Conservation (phyloP, 2,329 filamentous ascomycete genomes). For the Tolypocladium tropicale region DNA sequence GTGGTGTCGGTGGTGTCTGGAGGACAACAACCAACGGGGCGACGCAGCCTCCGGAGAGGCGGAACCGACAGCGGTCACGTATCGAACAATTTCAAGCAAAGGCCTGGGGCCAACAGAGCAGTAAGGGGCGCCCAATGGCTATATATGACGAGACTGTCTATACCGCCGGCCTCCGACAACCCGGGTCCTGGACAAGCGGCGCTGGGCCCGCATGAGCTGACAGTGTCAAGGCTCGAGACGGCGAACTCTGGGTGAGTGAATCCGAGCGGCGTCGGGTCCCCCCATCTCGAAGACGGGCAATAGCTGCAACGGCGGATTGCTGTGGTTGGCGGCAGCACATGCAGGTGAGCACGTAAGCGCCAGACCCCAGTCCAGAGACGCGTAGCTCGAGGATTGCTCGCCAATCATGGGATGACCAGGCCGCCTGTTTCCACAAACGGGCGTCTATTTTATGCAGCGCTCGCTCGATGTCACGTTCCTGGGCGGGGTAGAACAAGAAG, state of each 20-base stretch:
- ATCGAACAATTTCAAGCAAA: background rate
- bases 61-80: background rate
- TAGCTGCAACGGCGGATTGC: background rate
- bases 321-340: background rate
- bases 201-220: conserved; percentile 19
- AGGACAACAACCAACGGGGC: background rate
- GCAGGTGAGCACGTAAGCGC: conserved; percentile 14
- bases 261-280: background rate
- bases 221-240: background rate
- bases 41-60: background rate
- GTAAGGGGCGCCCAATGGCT: background rate
- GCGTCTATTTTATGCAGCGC: conserved; percentile 18
- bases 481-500: conserved; percentile 2
- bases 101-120: background rate
- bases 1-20: background rate
- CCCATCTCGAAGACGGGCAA: background rate
- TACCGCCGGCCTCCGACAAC: conserved; percentile 1
- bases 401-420: conserved; percentile 18
- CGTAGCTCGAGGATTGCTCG: background rate
- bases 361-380: conserved; percentile 8
- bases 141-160: conserved; percentile 1
- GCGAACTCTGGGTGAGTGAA: background rate
- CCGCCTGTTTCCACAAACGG: conserved; percentile 16
- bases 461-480: conserved; percentile 3
- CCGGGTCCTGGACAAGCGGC: conserved; percentile 14